phyloP scores from a whole-genome alignment of 176 grass and related monocot species.

The Cocos nucifera region DNA sequence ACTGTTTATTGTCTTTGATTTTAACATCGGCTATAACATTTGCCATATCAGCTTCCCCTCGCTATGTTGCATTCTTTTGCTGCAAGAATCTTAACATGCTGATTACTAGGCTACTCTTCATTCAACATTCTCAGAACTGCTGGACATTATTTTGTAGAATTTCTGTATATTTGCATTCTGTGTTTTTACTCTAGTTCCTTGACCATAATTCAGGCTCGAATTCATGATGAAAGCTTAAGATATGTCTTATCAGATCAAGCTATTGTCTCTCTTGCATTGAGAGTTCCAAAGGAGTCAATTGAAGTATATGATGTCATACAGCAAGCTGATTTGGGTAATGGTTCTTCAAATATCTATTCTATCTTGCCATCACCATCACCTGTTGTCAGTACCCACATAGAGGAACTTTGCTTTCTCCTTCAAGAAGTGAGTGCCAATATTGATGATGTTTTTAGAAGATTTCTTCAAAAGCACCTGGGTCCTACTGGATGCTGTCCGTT shows the following conservation, averaged over 20 bases:
- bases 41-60: too few species aligned
- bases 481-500: slow-evolving; percentile 50
- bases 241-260: slow-evolving; percentile 83
- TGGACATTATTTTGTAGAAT: too few species aligned
- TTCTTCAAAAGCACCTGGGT: slow-evolving; percentile 50
- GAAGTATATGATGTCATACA: slow-evolving; percentile 59
- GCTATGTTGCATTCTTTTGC: too few species aligned
- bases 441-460: slow-evolving; percentile 53
- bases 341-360: slow-evolving; percentile 27
- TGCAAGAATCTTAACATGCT: too few species aligned
- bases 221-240: slow-evolving; percentile 94
- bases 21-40: too few species aligned
- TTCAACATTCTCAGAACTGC: too few species aligned
- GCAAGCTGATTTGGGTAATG: slow-evolving; percentile 38
- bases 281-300: slow-evolving; percentile 50
- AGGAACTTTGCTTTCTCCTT: slow-evolving; percentile 53
- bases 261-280: slow-evolving; percentile 55
- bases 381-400: slow-evolving; percentile 52
- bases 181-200: neutral
- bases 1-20: too few species aligned
- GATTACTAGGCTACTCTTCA: too few species aligned
- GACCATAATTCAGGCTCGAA: slow-evolving; percentile 52
- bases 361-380: slow-evolving; percentile 40
- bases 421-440: slow-evolving; percentile 34
- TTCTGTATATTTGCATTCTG: too few species aligned